Conservation (phyloP, 2,329 filamentous ascomycete species). For the Penicillium polonicum region DNA sequence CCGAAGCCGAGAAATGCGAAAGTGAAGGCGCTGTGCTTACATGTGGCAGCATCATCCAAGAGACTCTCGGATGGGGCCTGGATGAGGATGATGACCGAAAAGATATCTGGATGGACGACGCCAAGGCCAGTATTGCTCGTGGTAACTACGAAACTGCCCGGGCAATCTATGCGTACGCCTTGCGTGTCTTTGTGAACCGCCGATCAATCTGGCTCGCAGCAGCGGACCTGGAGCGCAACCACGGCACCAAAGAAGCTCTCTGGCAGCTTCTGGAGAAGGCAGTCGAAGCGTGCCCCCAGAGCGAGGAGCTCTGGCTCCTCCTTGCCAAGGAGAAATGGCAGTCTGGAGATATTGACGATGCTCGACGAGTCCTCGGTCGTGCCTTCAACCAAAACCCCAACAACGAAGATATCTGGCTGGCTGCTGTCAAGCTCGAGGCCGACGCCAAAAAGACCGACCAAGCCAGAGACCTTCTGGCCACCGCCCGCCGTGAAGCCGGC, state of each 20-base stretch:
- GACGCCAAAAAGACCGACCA: conserved; percentile 81
- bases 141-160: conserved; percentile 86
- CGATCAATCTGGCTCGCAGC: conserved; percentile 87
- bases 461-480: conserved; percentile 75
- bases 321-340: conserved; percentile 94
- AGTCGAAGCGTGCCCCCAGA: conserved; percentile 87
- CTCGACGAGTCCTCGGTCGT: conserved; percentile 77
- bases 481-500: conserved; percentile 81
- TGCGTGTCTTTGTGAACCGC: conserved; percentile 85
- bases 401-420: conserved; percentile 97
- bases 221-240: conserved; percentile 84
- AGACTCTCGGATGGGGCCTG: conserved; percentile 88
- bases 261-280: conserved; percentile 88
- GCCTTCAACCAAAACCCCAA: conserved; percentile 95
- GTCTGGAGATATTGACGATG: conserved; percentile 80
- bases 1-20: conserved; percentile 91
- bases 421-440: conserved; percentile 92
- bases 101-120: conserved; percentile 94
- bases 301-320: conserved; percentile 92
- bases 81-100: conserved; percentile 97
- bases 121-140: conserved; percentile 73
- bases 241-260: conserved; percentile 78
- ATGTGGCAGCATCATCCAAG: conserved; percentile 83
- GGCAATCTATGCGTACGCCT: conserved; percentile 87
- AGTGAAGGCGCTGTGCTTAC: conserved; percentile 84